Evolutionary conservation across 805 yeast species (phyloP).

Genomic region (Teunomyces pallodes): DNA sequence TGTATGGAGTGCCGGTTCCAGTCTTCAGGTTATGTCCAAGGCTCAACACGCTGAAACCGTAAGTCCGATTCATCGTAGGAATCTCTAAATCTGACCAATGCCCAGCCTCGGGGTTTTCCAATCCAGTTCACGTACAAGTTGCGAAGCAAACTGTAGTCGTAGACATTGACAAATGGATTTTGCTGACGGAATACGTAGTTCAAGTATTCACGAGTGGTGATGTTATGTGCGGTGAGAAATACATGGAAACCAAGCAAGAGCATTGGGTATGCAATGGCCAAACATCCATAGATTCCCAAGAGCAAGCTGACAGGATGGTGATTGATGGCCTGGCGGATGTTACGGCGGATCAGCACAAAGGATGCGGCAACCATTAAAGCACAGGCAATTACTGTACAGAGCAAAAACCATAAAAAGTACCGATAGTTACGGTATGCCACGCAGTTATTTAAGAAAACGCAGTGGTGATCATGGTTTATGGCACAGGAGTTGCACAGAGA

Average conservation of each 20-base stretch:
- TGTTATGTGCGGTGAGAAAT: slow-evolving; percentile 51
- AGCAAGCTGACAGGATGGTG: slow-evolving; percentile 43
- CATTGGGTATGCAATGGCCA: slow-evolving; percentile 55
- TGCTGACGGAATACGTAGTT: slow-evolving; percentile 38
- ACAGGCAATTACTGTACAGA: slow-evolving; percentile 20
- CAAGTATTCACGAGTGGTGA: slow-evolving; percentile 74
- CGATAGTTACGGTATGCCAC: slow-evolving; percentile 40
- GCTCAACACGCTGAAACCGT: slow-evolving; percentile 22
- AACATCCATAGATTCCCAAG: slow-evolving; percentile 47
- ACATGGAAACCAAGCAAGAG: slow-evolving; percentile 54
- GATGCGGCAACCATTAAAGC: slow-evolving; percentile 16
- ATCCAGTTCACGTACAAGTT: slow-evolving; percentile 39
- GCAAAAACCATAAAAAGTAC: slow-evolving; percentile 33
- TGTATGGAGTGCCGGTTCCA: background rate
- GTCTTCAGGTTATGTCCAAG: slow-evolving; percentile 13
- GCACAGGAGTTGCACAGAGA: slow-evolving; percentile 66
- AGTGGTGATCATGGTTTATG: slow-evolving; percentile 68
- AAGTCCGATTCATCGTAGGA: slow-evolving; percentile 21
- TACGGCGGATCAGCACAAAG: slow-evolving; percentile 18
- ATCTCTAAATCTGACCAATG: slow-evolving; percentile 18
- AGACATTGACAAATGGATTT: slow-evolving; percentile 33
- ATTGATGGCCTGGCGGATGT: slow-evolving; percentile 16
- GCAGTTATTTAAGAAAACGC: slow-evolving; percentile 55
- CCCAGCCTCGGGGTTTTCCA: slow-evolving; percentile 28
- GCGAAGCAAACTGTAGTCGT: slow-evolving; percentile 17